Conservation (phyloP, 179 eudicot genomes). For the Camellia oleifera region DNA sequence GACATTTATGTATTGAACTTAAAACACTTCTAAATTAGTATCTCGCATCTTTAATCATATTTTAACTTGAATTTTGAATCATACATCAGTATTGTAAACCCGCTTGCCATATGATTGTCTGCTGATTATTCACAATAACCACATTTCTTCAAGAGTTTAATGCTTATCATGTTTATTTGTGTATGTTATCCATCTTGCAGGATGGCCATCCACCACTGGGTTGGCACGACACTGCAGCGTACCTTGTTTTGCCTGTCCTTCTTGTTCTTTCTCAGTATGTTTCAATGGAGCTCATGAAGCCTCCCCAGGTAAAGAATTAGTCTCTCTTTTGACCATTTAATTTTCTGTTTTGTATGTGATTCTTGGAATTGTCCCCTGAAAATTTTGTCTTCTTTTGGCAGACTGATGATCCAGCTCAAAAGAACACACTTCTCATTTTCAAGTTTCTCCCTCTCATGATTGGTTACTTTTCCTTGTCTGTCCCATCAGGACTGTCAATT, state of each 20-base stretch:
- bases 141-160: background rate
- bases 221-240: slow-evolving; percentile 87
- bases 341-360: background rate
- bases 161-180: slow-evolving; percentile 7
- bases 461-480: slow-evolving; percentile 95
- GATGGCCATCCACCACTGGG: slow-evolving; percentile 99
- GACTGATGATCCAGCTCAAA: slow-evolving; percentile 91
- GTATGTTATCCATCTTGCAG: slow-evolving; percentile 35
- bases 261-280: slow-evolving; percentile 87
- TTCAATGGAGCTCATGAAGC: slow-evolving; percentile 98
- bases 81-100: background rate
- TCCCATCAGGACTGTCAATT: slow-evolving; percentile 95
- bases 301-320: slow-evolving; percentile 68
- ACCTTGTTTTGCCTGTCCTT: slow-evolving; percentile 93
- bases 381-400: slow-evolving; percentile 39
- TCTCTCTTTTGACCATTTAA: background rate
- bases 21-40: background rate
- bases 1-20: background rate
- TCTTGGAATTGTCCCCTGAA: slow-evolving; percentile 22
- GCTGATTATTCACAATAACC: background rate
- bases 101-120: background rate
- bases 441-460: slow-evolving; percentile 99
- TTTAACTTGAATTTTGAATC: slow-evolving; percentile 3
- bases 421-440: slow-evolving; percentile 87
- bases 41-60: background rate